Percentiles rank a stretch among this genome's conserved stretches.
These are phyloP conservation scores for Arthroderma sp. DNA, from an alignment of 2,329 filamentous ascomycete genomes.

Conservation along the genomic window DNA sequence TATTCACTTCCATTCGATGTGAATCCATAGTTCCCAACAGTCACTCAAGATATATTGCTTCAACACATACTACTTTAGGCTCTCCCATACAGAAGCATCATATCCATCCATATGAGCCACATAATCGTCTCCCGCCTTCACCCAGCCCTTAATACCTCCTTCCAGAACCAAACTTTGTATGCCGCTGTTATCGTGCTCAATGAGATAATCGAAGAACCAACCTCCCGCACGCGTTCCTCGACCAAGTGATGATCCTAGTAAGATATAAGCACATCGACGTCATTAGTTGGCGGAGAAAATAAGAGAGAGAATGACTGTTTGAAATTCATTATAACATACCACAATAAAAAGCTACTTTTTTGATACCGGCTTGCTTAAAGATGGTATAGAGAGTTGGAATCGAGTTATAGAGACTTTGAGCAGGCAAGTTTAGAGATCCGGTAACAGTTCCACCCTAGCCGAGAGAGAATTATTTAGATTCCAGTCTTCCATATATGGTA, in stretches of 20 bases:
- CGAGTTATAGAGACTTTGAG: slow-evolving; percentile 27
- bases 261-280: background rate
- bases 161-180: slow-evolving; percentile 39
- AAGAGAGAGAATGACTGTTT: background rate
- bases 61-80: background rate
- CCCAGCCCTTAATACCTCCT: slow-evolving; percentile 46
- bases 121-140: slow-evolving; percentile 34
- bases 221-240: slow-evolving; percentile 42
- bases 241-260: slow-evolving; percentile 40
- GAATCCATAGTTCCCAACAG: background rate
- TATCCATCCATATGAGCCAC: slow-evolving; percentile 38
- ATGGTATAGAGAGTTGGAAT: slow-evolving; percentile 25
- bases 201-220: slow-evolving; percentile 44
- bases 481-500: background rate
- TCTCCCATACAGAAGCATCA: slow-evolving; percentile 24
- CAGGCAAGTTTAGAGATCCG: slow-evolving; percentile 38
- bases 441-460: slow-evolving; percentile 46
- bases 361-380: slow-evolving; percentile 18
- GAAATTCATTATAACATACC: too few species aligned
- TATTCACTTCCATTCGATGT: background rate
- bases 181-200: slow-evolving; percentile 23
- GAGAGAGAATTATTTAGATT: background rate
- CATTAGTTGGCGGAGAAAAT: too few species aligned
- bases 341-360: slow-evolving; percentile 29
- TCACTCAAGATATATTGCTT: background rate